A percentile compares a stretch with the other conserved stretches of the same genome.
Conservation (phyloP, 129 eudicot species). For the Calendula officinalis region DNA sequence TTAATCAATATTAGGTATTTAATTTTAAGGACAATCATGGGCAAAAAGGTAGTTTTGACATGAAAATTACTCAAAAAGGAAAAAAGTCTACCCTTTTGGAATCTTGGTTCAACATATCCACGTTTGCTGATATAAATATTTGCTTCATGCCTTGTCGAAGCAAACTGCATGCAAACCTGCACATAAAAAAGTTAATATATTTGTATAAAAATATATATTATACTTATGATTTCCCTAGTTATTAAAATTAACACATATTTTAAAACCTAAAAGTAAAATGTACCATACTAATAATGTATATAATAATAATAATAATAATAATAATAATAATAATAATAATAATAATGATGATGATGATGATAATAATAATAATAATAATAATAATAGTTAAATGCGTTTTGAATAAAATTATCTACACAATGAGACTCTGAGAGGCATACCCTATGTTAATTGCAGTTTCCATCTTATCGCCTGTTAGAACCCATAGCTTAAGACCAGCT, state of each 20-base stretch:
- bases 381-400: too few relatives aligned
- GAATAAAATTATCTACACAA: too few relatives aligned
- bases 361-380: too few relatives aligned
- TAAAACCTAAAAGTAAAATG: too few relatives aligned
- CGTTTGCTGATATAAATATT: slow-evolving; percentile 65
- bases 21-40: not conserved
- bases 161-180: slow-evolving; percentile 90
- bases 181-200: too few relatives aligned
- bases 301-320: too few relatives aligned
- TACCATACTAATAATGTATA: too few relatives aligned
- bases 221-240: too few relatives aligned
- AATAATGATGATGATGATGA: too few relatives aligned
- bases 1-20: slow-evolving; percentile 1
- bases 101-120: slow-evolving; percentile 51
- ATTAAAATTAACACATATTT: too few relatives aligned
- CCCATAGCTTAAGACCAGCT: slow-evolving; percentile 99
- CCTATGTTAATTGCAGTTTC: slow-evolving; percentile 99
- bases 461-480: slow-evolving; percentile 98
- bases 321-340: too few relatives aligned
- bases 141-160: slow-evolving; percentile 98
- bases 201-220: too few relatives aligned
- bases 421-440: slow-evolving; percentile 37
- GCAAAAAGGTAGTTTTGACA: not conserved
- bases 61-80: not conserved
- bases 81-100: slow-evolving; percentile 51